Evolutionary conservation across 805 yeast species (phyloP), one percentile per base, ranked within the genome.

Genomic region (Candida nonsorbophila): DNA sequence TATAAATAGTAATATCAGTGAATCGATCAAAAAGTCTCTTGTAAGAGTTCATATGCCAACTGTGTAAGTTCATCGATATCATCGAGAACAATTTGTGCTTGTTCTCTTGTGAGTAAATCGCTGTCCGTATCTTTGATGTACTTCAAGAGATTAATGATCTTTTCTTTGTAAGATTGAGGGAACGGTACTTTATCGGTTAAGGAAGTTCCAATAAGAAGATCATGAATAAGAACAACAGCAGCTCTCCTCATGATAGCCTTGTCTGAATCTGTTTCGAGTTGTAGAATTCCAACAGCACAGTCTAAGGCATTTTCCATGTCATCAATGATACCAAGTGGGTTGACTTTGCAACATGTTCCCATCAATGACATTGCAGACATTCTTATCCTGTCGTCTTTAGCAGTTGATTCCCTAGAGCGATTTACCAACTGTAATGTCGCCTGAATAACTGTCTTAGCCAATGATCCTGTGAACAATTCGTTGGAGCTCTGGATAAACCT

Each of bases 341-440:
- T 75, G 1, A 59, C 58, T 38, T 73, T 72, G 44, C 87, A 72
- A 20, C 82, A 61, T 5, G 72, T 58, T 16, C 97, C 95, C n/a
- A 90, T 51, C 9, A 92, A 53, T 0, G 96, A 84, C 76, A 88
- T 71, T 0, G 95, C 74, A 2, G 97, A 88, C 82, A 86, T 79
- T 41, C 97, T 64, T 22, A 87, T 39, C 22, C 79, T 68, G 34
- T 68, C 61, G 38, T 86, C 95, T 3, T 33, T 56, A 13, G 53
- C 48, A 4, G 51, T 41, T n/a, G 52, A 39, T 1, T 37, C 48
- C 4, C 37, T 37, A 1, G 27, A 24, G 18, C 59, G 41, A 24
- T 61, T 39, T 3, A 76, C 59, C 14, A 67, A 26, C 1, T 41
- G 24, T 3, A 83, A 45, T 16, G 76, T 65, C 0, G 64, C 44